These are phyloP conservation scores for Stachybotrys echinatus DNA, from an alignment of 2,329 filamentous ascomycete species.

Conservation along the genomic window DNA sequence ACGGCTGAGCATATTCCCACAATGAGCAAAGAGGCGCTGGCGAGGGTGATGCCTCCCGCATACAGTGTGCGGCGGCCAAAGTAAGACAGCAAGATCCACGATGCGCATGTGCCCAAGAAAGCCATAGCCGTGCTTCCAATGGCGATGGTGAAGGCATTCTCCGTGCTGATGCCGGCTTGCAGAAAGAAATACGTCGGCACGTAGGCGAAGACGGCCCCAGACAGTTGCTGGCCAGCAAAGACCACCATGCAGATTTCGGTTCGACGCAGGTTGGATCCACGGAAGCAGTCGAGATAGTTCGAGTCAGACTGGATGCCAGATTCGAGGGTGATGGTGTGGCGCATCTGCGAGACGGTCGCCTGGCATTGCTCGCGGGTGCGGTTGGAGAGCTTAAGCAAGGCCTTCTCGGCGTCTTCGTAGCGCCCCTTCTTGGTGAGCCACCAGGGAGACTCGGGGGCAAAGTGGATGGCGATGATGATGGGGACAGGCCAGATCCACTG, in stretches of 20 bases:
- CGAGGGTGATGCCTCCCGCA: conserved; percentile 32
- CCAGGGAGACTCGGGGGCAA: conserved; percentile 28
- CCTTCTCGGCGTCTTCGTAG: conserved; percentile 18
- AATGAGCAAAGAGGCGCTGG: conserved; percentile 31
- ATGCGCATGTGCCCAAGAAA: conserved; percentile 35
- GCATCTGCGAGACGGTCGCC: conserved; percentile 60
- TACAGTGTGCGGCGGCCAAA: conserved; percentile 37
- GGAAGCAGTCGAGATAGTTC: conserved; percentile 41
- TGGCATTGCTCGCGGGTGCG: conserved; percentile 34
- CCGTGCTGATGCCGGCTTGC: conserved; percentile 33
- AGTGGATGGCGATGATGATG: conserved; percentile 18
- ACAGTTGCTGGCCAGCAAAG: conserved; percentile 32
- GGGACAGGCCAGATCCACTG: conserved; percentile 30
- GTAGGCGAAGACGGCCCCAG: conserved; percentile 32
- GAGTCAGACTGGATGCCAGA: conserved; percentile 29
- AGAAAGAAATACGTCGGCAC: conserved; percentile 43
- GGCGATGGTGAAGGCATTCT: conserved; percentile 33
- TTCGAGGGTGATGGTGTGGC: conserved; percentile 42
- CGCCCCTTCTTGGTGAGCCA: conserved; percentile 21
- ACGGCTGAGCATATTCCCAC: conserved; percentile 29
- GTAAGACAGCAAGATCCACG: conserved; percentile 34
- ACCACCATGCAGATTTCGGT: conserved; percentile 41
- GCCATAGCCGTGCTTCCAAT: conserved; percentile 34
- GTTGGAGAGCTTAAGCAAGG: conserved; percentile 27
- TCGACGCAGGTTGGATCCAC: conserved; percentile 37